Evolutionary conservation across 2,329 filamentous ascomycete genomes (phyloP), one percentile per base, ranked within the genome.

Genomic region (Alternaria sp.): DNA sequence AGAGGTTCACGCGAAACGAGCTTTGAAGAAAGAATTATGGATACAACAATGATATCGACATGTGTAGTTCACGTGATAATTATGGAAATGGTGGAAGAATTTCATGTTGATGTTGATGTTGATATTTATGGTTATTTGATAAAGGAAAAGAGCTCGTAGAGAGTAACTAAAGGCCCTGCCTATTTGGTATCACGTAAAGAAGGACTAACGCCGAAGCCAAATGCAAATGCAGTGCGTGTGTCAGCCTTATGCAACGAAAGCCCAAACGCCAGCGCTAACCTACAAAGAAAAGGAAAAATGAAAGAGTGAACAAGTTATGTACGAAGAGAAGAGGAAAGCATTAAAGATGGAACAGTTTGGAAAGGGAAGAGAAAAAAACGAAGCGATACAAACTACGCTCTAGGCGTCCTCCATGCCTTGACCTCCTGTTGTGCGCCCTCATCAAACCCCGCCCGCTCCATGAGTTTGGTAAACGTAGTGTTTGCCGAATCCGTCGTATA

Each of bases 381-480:
- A 36, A 50, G 37, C 17, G n/a, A 7, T 21, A 24, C 45, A 42
- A 17, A n/a, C 28, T 46, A 61, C 26, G 39, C 34, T 11, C 52
- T 52, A 9, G 68, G 65, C 50, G 62, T 67, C 34, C 54, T 60
- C 46, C 63, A 74, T 26, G 71, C 65, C 60, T 73, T 67, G 2
- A 76, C 71, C 33, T 71, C 66, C 26, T 70, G 63, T 31, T 64
- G 62, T 8, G 60, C 64, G 11, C 73, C 62, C 53, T 75, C 68
- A 46, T 77, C 72, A 68, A 76, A 77, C 10, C 79, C 79, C 7
- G 78, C 79, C 37, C 76, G 66, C 66, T 78, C 77, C 78, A 80
- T 80, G 45, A 80, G 63, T 46, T 74, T 73, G 0, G 75, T 77
- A 56, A 80, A 80, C 4, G 79, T 80, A 4, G 79, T 79, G 28